A percentile compares a stretch with the other conserved stretches of the same genome.
Conservation (phyloP, 75 land plant genomes). For the Sequoia sempervirens region DNA sequence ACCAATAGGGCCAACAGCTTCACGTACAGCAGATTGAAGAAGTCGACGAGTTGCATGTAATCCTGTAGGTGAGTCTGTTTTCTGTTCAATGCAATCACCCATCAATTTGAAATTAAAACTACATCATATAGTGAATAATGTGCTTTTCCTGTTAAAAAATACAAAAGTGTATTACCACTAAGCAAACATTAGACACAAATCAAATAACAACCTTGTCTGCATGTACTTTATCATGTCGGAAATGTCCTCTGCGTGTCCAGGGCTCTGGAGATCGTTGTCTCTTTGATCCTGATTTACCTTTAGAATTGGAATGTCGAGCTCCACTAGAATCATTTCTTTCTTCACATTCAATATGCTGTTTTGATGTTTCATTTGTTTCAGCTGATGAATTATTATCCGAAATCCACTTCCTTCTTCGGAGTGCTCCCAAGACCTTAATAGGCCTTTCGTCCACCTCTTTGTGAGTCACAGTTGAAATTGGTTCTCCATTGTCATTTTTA, state of each 20-base stretch:
- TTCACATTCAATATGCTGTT: constrained; percentile 12
- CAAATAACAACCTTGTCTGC: constrained; percentile 12
- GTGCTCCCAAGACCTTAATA: constrained; percentile 13
- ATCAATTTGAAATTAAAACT: background rate
- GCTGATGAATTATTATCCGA: constrained; percentile 7
- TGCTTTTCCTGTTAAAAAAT: background rate
- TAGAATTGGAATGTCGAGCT: constrained; percentile 9
- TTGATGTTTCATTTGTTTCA: constrained; percentile 28
- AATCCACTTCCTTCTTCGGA: constrained; percentile 42
- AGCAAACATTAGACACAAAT: background rate
- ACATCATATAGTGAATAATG: background rate
- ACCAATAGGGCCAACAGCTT: constrained; percentile 65
- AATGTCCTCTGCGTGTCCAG: constrained; percentile 45
- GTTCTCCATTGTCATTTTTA: constrained; percentile 2
- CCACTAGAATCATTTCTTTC: constrained; percentile 13
- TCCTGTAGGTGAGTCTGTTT: background rate
- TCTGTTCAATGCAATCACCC: constrained; percentile 28
- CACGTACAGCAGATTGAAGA: constrained; percentile 90
- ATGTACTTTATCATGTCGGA: constrained; percentile 22
- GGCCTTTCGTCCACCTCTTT: constrained; percentile 17
- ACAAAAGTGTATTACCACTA: background rate
- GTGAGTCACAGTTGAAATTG: constrained; percentile 3
- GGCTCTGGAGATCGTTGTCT: constrained; percentile 38
- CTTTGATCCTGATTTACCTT: constrained; percentile 14
- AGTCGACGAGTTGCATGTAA: constrained; percentile 67